Base-by-base conservation (phyloP, 2,329 filamentous ascomycete species). In the Alternaria sp. region DNA sequence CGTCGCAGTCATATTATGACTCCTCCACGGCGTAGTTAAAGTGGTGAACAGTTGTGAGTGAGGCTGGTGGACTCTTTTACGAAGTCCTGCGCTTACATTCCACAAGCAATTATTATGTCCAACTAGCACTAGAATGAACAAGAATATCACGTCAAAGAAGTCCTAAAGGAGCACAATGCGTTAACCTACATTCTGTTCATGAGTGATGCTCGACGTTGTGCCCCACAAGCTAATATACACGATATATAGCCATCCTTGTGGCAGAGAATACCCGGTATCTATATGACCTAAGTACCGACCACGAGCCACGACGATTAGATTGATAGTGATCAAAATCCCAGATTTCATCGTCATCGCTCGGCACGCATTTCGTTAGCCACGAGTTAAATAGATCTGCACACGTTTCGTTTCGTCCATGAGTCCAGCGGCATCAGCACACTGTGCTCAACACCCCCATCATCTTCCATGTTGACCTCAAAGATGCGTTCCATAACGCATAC, bases 211-310 rank as follows among this genome's bases (percentile, higher is more conserved):
- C 31, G 36, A 37, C 26, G n/a, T 52, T 24, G 11, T 41, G 56
- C 54, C 54, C 58, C 58, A 54, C 58, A 48, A 51, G 40, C 28
- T 28, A 60, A 60, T 60, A 11, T 55, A 34, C 21, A 33, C 14
- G 10, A 52, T 48, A 48, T 56, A 42, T 56, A 26, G n/a, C 48
- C 29, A 44, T 26, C 53, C 57, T 37, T 9, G 57, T 53, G 37
- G 9, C 14, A 14, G 21, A 54, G 29, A 60, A 53, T 60, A 56
- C 46, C 58, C 54, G 58, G 58, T 23, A 51, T 44, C 51, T 46
- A 46, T 24, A 23, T 41, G 39, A 13, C 33, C 39, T 51, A 54
- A 51, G 33, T 55, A 55, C 45, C 51, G 45, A 51, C 36, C 31
- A 46, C 33, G 33, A 29, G 33, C 24, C 51, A 54, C 21, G 21